These are phyloP conservation scores for Emericellopsis atlantica DNA, from an alignment of 2,329 filamentous ascomycete species.

Conservation along the genomic window DNA sequence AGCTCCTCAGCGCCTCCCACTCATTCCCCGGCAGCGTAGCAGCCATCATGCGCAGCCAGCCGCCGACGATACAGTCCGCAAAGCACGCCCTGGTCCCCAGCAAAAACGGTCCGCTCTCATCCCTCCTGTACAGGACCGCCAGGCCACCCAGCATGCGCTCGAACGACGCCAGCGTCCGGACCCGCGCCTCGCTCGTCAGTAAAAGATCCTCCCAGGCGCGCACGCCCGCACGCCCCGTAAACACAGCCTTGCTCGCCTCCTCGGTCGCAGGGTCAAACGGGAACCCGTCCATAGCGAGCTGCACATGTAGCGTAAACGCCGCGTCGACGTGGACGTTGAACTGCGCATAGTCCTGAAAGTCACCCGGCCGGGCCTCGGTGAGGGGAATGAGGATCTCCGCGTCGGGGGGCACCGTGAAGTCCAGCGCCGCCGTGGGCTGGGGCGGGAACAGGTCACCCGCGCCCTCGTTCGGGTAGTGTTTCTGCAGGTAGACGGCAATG, in stretches of 20 bases:
- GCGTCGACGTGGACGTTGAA: conserved; percentile 45
- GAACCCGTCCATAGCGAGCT: conserved; percentile 25
- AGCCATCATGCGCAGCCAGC: conserved; percentile 36
- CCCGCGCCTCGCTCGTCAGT: conserved; percentile 23
- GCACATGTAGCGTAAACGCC: conserved; percentile 32
- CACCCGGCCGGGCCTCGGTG: conserved; percentile 12
- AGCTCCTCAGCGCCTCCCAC: conserved; percentile 31
- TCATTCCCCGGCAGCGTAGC: conserved; percentile 26
- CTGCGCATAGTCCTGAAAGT: conserved; percentile 23
- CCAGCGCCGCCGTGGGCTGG: conserved; percentile 16
- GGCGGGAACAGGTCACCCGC: conserved; percentile 34
- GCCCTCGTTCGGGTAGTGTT: conserved; percentile 31
- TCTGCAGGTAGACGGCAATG: conserved; percentile 47
- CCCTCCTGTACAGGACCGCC: conserved; percentile 22
- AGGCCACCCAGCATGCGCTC: conserved; percentile 25
- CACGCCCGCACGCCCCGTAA: conserved; percentile 31
- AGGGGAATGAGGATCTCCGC: background rate
- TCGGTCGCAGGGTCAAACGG: conserved; percentile 32
- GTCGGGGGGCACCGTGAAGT: conserved; percentile 26
- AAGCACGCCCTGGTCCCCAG: conserved; percentile 31
- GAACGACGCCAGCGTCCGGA: conserved; percentile 24
- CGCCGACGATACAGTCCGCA: conserved; percentile 44
- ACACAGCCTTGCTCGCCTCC: conserved; percentile 25
- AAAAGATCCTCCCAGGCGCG: conserved; percentile 29
- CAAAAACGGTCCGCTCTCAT: conserved; percentile 32